Evolutionary conservation across 2,329 filamentous ascomycete genomes (phyloP), one percentile per base, ranked within the genome.

Genomic region (Ascochyta koolunga): DNA sequence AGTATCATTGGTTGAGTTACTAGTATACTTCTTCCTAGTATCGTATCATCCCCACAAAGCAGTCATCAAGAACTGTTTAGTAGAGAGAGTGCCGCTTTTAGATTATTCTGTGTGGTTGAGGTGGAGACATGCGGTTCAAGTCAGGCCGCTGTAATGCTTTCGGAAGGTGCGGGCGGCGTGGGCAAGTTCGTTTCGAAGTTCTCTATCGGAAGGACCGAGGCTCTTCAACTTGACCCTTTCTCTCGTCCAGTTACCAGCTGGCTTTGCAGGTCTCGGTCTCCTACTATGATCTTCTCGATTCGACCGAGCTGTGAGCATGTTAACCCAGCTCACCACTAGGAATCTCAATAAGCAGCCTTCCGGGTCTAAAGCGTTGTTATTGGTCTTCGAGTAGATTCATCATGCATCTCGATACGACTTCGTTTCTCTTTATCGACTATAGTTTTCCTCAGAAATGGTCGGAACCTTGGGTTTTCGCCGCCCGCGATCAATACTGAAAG

Each of bases 181-280:
- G 22, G 10, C 18, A 41, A 49, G 38, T 15, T 54, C 46, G 51
- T 45, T 25, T 25, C 46, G 51, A 54, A 35, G 2, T 46, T 7
- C 45, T 40, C 6, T 5, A 8, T 50, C 3, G 9, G 21, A 45
- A 24, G n/a, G 21, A 24, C 25, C 8, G 40, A 33, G 38, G 38
- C 13, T 24, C 4, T 16, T 24, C 15, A n/a, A 25, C 13, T 15
- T 24, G 15, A 13, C 25, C 13, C 21, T 13, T 39, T 25, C 10
- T 19, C 15, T 19, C 10, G 11, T 18, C 10, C 19, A 16, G 11
- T 9, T 11, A 39, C 21, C 22, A 25, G 37, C 2, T 37, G 18
- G 5, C 19, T 37, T 9, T 37, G 16, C 18, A 22, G 4, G 2
- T 18, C 15, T 18, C n/a, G 13, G 16, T 18, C 15, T 16, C n/a